A percentile compares a stretch with the other conserved stretches of the same genome.
phyloP scores from a whole-genome alignment of 768 basidiomycete species.

The Ramaria sp. region DNA sequence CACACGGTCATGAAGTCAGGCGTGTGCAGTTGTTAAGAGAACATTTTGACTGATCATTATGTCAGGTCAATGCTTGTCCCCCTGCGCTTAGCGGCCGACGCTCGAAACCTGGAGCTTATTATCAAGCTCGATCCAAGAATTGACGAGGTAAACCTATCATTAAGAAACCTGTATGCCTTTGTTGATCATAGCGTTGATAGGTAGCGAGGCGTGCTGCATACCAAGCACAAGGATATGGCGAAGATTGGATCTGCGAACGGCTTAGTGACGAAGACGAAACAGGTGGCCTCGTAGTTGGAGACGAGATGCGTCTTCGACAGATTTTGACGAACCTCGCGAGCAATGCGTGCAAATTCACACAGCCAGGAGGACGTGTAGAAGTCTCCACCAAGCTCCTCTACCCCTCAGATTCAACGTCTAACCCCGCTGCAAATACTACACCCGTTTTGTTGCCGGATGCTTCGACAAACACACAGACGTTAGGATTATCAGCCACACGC shows the following conservation, averaged over 20 bases:
- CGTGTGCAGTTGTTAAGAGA: not conserved
- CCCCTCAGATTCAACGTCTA: conserved; percentile 7
- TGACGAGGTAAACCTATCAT: conserved; percentile 19
- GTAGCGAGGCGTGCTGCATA: not conserved
- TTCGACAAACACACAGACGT: not conserved
- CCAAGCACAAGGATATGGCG: not conserved
- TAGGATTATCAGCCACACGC: conserved; percentile 18
- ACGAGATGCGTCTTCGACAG: conserved; percentile 73
- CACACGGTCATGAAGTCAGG: conserved; percentile 4
- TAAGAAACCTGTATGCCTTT: no score
- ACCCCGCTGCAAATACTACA: conserved; percentile 12
- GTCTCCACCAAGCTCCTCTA: conserved; percentile 56
- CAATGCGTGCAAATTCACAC: conserved; percentile 76
- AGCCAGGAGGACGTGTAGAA: conserved; percentile 51
- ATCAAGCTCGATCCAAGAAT: conserved; percentile 19
- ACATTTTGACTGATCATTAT: conserved; percentile 18
- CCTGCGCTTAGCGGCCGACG: conserved; percentile 18
- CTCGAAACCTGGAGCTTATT: conserved; percentile 17
- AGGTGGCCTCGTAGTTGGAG: conserved; percentile 67
- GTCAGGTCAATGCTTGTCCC: conserved; percentile 28
- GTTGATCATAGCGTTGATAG: not conserved
- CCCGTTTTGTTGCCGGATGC: not conserved
- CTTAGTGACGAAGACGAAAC: not conserved
- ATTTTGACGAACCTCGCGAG: conserved; percentile 79
- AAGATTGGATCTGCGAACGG: not conserved